Evolutionary conservation across 2,329 filamentous ascomycete species (phyloP).

Genomic region (Colletotrichum sp.): DNA sequence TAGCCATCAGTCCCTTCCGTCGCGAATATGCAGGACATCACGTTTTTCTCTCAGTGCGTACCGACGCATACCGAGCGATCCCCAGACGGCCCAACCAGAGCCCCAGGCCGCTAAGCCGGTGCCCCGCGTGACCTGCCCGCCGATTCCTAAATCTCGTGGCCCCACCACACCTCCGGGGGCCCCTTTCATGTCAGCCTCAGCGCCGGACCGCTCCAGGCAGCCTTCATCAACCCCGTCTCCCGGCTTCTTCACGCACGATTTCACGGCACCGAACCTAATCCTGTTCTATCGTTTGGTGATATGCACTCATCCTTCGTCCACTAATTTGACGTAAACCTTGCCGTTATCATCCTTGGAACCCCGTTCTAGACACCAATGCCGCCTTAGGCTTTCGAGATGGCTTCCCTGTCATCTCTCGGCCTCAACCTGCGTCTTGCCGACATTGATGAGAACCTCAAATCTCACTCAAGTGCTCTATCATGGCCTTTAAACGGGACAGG

Average conservation of each 20-base stretch:
- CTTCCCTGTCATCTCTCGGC: neutral
- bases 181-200: conserved; percentile 2
- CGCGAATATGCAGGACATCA: neutral
- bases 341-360: neutral
- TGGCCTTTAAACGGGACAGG: neutral
- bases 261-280: neutral
- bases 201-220: neutral
- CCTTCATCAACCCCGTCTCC: neutral
- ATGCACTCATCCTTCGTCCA: neutral
- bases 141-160: conserved; percentile 15
- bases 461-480: neutral
- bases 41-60: neutral
- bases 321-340: neutral
- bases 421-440: conserved; percentile 16
- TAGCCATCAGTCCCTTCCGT: neutral
- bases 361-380: neutral
- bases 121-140: conserved; percentile 12
- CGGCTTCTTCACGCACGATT: neutral
- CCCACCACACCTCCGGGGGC: conserved; percentile 2
- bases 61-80: neutral
- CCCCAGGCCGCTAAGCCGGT: neutral
- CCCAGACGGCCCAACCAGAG: neutral
- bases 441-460: conserved; percentile 14
- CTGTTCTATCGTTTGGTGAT: neutral
- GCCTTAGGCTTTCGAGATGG: neutral